phyloP scores from a whole-genome alignment of 305 asterid genomes.

The Stenogyne calaminthoides region DNA sequence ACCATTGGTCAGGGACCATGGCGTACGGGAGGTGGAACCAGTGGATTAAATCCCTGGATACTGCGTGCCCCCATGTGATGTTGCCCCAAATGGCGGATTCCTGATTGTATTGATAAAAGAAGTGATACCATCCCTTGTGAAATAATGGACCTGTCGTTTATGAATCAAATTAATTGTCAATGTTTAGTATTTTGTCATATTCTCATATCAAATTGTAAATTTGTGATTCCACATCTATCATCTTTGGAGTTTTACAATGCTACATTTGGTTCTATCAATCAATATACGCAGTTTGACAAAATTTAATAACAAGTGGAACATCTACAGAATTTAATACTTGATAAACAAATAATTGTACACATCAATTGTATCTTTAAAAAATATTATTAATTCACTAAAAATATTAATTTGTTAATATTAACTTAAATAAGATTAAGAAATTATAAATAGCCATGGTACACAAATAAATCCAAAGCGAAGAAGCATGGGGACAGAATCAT shows the following conservation, averaged over 20 bases:
- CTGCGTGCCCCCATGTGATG: slow-evolving; percentile 89
- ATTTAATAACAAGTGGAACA: too few relatives aligned
- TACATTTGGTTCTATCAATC: neutral
- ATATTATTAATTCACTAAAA: too few relatives aligned
- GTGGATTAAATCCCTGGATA: slow-evolving; percentile 71
- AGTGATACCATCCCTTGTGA: slow-evolving; percentile 88
- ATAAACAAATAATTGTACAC: too few relatives aligned
- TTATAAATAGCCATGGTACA: too few relatives aligned
- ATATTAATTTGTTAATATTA: too few relatives aligned
- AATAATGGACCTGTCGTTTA: slow-evolving; percentile 62
- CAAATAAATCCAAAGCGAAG: too few relatives aligned
- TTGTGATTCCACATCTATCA: neutral
- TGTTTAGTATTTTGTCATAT: neutral
- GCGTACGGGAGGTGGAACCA: slow-evolving; percentile 81
- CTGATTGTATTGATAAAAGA: slow-evolving; percentile 86
- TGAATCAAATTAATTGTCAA: neutral
- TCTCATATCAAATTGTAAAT: neutral
- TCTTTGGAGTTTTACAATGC: neutral
- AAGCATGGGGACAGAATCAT: too few relatives aligned
- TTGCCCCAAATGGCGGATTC: slow-evolving; percentile 84
- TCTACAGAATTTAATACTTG: too few relatives aligned
- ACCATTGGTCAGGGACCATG: slow-evolving; percentile 69
- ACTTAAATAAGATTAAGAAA: too few relatives aligned
- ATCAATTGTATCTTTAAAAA: too few relatives aligned
- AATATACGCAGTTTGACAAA: too few relatives aligned